phyloP scores from a whole-genome alignment of 148 eudicot species.

The Tetragonia tetragonoides region DNA sequence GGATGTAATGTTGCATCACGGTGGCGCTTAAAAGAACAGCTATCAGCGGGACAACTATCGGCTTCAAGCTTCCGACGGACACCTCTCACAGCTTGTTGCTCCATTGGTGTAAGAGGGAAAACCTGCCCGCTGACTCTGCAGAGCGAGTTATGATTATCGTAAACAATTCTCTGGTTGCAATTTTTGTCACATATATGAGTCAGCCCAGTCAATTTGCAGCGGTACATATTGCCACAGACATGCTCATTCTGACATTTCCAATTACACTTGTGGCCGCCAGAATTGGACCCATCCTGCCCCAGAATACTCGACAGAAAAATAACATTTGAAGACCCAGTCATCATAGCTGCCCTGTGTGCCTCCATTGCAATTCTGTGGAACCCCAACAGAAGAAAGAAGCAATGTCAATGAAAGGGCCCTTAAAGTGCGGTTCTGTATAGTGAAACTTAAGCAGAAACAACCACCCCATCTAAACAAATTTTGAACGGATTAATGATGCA shows the following conservation, averaged over 20 bases:
- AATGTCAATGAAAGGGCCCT: constrained; percentile 26
- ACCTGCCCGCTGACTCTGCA: constrained; percentile 88
- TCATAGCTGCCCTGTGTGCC: constrained; percentile 66
- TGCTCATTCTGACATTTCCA: constrained; percentile 88
- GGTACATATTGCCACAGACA: constrained; percentile 86
- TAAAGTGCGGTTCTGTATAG: not conserved
- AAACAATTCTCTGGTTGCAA: constrained; percentile 91
- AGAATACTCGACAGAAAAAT: constrained; percentile 79
- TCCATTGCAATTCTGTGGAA: constrained; percentile 71
- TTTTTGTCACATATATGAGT: constrained; percentile 98
- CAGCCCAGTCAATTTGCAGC: constrained; percentile 86
- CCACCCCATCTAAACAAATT: not conserved
- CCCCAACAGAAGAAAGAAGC: constrained; percentile 42
- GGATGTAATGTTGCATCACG: constrained; percentile 62
- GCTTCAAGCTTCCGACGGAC: constrained; percentile 86
- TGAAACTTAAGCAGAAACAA: constrained; percentile 8
- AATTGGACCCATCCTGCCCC: constrained; percentile 73
- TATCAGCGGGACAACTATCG: constrained; percentile 53
- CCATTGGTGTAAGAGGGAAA: constrained; percentile 70
- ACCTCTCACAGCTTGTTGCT: constrained; percentile 92
- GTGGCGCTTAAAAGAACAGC: constrained; percentile 82
- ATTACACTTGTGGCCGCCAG: constrained; percentile 82
- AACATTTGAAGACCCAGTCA: constrained; percentile 65
- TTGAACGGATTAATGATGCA: not conserved
- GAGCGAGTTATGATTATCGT: constrained; percentile 84